Conservation (phyloP, 768 basidiomycete species). For the Termitomyces sp. region DNA sequence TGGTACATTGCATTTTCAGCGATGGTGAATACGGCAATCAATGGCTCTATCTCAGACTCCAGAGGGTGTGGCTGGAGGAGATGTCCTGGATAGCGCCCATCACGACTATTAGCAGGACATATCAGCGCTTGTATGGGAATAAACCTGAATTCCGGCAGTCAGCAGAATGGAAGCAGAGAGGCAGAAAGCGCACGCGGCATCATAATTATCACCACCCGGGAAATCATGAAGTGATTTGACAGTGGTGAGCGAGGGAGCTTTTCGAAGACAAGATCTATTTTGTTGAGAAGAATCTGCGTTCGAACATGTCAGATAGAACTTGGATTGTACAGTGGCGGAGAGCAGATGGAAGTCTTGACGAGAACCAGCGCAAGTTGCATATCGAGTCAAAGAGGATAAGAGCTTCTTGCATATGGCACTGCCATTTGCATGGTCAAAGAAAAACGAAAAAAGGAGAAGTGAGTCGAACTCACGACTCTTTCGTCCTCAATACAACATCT, state of each 20-base stretch:
- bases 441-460: neutral
- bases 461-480: constrained; percentile 63
- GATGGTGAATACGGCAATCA: too few species aligned
- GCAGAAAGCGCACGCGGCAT: constrained; percentile 64
- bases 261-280: constrained; percentile 94
- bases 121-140: constrained; percentile 50
- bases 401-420: constrained; percentile 98
- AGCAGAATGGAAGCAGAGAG: neutral
- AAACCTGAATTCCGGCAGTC: constrained; percentile 34
- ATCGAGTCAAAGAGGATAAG: constrained; percentile 96
- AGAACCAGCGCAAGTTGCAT: constrained; percentile 94
- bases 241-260: constrained; percentile 86
- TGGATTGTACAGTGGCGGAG: neutral
- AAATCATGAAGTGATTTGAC: constrained; percentile 89
- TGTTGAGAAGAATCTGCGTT: constrained; percentile 85
- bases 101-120: constrained; percentile 43
- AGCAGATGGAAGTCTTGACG: constrained; percentile 84
- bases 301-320: neutral
- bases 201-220: constrained; percentile 80
- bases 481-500: constrained; percentile 97
- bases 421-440: constrained; percentile 1
- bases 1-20: too few species aligned
- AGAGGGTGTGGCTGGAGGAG: constrained; percentile 78
- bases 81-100: constrained; percentile 87
- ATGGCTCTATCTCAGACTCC: constrained; percentile 36